Base-by-base conservation (phyloP, 768 basidiomycete genomes). In the Psilocybe cubensis region DNA sequence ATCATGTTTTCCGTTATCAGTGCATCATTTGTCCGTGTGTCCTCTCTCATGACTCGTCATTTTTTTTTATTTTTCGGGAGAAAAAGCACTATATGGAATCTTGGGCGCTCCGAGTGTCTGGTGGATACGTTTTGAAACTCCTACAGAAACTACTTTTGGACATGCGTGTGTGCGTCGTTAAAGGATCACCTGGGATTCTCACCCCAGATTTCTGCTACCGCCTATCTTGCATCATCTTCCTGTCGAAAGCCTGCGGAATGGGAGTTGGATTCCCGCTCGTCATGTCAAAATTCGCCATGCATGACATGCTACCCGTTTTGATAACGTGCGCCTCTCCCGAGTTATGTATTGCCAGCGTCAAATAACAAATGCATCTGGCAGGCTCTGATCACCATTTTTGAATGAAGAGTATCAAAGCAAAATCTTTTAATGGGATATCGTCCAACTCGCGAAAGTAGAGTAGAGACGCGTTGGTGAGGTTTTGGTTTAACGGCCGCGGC, bases 81-180 rank as follows among this genome's bases (percentile, higher is more conserved):
- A 27, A 40, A 24, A 40, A 38, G 27, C 23, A 14, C 60, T 52
- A 57, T 49, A 61, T 50, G 60, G 60, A 48, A 57, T 17, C 45
- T 51, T 33, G 56, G 51, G 52, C 56, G 35, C 27, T 28, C 56
- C 56, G 60, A 49, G 42, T 43, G 28, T 31, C 47, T 51, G 45
- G 44, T 31, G 33, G 44, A 27, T n/a, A 24, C 42, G 44, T 47
- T 23, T 41, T 47, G 31, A 38, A 47, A 27, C 21, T 45, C 3
- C 42, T 33, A 23, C n/a, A 47, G 20, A 44, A 42, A 14, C 31
- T 51, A 35, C 49, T 20, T 31, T 40, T 51, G 23, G 17, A 14
- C 28, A 12, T 18, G 46, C 46, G 27, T 48, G n/a, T 48, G 17
- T n/a, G n/a, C 28, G 28, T 51, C 31, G 38, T 38, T 20, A 33